phyloP scores from a whole-genome alignment of 495 filamentous ascomycete genomes.

The Astrocystis sublimbata region DNA sequence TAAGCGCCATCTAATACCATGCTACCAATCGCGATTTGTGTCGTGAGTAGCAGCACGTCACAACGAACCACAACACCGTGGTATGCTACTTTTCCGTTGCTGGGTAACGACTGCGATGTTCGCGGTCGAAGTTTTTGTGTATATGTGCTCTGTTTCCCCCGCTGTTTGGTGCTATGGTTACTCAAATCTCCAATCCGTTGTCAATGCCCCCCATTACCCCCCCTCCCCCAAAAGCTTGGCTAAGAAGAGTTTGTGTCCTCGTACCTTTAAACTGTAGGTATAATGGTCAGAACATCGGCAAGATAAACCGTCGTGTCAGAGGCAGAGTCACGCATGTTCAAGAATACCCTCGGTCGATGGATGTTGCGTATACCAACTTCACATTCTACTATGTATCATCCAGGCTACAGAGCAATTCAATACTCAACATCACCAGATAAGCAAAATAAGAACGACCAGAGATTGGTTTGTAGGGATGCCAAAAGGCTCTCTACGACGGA shows the following conservation, averaged over 20 bases:
- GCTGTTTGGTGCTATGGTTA: not conserved
- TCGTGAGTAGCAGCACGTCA: not conserved
- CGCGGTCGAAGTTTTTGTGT: not conserved
- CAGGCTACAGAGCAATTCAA: not conserved
- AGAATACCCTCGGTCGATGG: not conserved
- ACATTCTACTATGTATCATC: not conserved
- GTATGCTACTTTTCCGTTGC: not conserved
- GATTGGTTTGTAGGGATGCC: not conserved
- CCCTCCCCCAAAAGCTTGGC: not conserved
- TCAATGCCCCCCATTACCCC: not conserved
- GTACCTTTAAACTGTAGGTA: too few species aligned
- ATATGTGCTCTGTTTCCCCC: not conserved
- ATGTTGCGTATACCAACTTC: not conserved
- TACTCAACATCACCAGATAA: not conserved
- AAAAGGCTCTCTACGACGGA: not conserved
- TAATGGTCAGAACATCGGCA: not conserved
- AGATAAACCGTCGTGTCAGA: not conserved
- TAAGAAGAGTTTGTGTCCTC: too few species aligned
- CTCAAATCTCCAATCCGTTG: not conserved
- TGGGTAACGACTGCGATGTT: not conserved
- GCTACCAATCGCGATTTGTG: not conserved
- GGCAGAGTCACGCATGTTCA: not conserved
- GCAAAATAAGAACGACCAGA: not conserved
- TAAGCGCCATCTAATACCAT: conserved; percentile 13
- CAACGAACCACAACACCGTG: not conserved